Conservation (phyloP, 2,329 filamentous ascomycete genomes). For the Cladosporium sp. region DNA sequence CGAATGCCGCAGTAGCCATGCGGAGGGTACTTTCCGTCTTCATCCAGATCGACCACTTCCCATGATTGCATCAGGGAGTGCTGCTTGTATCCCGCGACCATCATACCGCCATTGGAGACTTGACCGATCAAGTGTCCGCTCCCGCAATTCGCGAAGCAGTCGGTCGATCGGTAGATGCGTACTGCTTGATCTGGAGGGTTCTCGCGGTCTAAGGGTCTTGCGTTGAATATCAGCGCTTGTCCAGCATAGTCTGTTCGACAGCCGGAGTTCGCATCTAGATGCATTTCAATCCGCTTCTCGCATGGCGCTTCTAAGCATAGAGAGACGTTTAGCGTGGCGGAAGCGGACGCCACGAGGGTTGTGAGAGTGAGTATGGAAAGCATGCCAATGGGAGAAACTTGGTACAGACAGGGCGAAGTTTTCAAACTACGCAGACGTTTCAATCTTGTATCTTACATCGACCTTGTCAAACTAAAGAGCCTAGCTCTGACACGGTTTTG, state of each 20-base stretch:
- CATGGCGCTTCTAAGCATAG: no score
- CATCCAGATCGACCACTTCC: slow-evolving; percentile 10
- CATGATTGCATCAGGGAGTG: slow-evolving; percentile 1
- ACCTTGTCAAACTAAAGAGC: no score
- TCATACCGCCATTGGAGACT: neutral
- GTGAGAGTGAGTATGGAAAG: no score
- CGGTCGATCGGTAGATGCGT: slow-evolving; percentile 6
- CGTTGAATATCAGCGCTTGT: neutral
- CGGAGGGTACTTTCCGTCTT: slow-evolving; percentile 2
- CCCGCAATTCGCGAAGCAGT: slow-evolving; percentile 9
- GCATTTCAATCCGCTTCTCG: no score
- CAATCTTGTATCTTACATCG: no score
- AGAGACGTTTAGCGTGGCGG: no score
- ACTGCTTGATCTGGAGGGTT: neutral
- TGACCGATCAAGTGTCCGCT: slow-evolving; percentile 1
- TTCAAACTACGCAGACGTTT: no score
- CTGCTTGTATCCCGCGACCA: neutral
- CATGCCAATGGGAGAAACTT: no score
- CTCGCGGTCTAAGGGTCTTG: neutral
- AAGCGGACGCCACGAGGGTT: no score
- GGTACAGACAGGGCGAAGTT: no score
- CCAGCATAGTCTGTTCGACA: neutral
- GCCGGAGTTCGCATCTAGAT: neutral
- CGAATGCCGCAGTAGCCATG: slow-evolving; percentile 13
- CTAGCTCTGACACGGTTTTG: no score